Evolutionary conservation across 495 filamentous ascomycete genomes (phyloP).

Genomic region (Aspergillus kassunensis): DNA sequence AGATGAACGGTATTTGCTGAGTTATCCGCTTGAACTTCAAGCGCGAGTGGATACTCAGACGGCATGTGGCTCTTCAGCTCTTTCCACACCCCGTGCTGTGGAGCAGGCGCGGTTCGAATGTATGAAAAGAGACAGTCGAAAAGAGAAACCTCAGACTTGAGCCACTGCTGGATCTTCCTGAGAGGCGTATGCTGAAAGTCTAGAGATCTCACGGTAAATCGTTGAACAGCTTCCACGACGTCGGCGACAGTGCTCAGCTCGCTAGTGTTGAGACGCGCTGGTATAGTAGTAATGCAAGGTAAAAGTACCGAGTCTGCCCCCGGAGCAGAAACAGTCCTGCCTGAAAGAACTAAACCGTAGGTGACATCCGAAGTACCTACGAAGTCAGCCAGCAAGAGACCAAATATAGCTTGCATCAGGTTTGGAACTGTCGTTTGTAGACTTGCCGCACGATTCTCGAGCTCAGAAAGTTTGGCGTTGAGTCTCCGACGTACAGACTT

Average conservation of each 20-base stretch:
- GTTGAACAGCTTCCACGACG: conserved; percentile 31
- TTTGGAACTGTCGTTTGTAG: conserved; percentile 30
- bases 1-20: conserved; percentile 15
- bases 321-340: conserved; percentile 45
- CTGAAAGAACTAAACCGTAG: conserved; percentile 45
- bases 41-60: conserved; percentile 30
- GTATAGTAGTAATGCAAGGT: conserved; percentile 87
- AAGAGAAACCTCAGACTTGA: conserved; percentile 35
- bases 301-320: conserved; percentile 68
- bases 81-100: conserved; percentile 21
- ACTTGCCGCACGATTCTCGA: conserved; percentile 23
- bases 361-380: conserved; percentile 33
- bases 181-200: conserved; percentile 44
- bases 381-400: conserved; percentile 38
- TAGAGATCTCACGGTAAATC: conserved; percentile 38
- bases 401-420: conserved; percentile 40
- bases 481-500: conserved; percentile 18
- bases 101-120: conserved; percentile 14
- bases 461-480: conserved; percentile 19
- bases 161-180: conserved; percentile 44
- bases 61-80: conserved; percentile 32
- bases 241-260: conserved; percentile 32
- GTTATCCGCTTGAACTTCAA: conserved; percentile 29
- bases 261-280: conserved; percentile 54
- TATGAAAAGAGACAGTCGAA: conserved; percentile 44